These are phyloP conservation scores for Pezicula neosporulosa DNA, from an alignment of 2,329 filamentous ascomycete genomes.

Conservation along the genomic window DNA sequence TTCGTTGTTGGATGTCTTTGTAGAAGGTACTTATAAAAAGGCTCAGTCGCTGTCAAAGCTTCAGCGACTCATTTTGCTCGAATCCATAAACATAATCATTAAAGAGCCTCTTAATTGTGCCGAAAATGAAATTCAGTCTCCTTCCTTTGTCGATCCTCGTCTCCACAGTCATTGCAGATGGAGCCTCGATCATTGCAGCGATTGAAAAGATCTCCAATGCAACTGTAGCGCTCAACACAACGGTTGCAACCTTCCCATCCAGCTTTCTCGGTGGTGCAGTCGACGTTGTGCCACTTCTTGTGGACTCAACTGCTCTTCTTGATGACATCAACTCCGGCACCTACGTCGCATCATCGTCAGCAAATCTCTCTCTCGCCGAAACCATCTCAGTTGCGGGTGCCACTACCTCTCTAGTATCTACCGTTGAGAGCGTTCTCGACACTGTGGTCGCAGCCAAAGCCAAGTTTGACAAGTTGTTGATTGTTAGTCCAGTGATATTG, in stretches of 20 bases:
- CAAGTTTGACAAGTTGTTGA: constrained; percentile 39
- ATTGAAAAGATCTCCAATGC: constrained; percentile 15
- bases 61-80: too few species aligned
- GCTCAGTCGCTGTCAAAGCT: too few species aligned
- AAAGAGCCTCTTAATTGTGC: too few species aligned
- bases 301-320: constrained; percentile 35
- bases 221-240: constrained; percentile 16
- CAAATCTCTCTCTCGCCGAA: constrained; percentile 32
- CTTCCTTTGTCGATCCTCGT: constrained; percentile 11
- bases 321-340: constrained; percentile 35
- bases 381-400: constrained; percentile 34
- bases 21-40: too few species aligned
- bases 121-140: constrained; percentile 14
- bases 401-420: constrained; percentile 1
- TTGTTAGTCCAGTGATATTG: constrained; percentile 38
- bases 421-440: constrained; percentile 7
- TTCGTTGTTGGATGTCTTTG: too few species aligned
- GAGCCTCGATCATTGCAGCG: constrained; percentile 17
- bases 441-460: constrained; percentile 28
- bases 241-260: constrained; percentile 8
- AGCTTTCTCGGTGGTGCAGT: constrained; percentile 6
- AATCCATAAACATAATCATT: too few species aligned
- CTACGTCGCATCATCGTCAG: constrained; percentile 31
- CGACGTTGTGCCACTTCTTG: constrained; percentile 32
- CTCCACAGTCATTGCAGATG: constrained; percentile 18